Conservation (phyloP, 1,139 yeast species). For the Taphrina deformans region DNA sequence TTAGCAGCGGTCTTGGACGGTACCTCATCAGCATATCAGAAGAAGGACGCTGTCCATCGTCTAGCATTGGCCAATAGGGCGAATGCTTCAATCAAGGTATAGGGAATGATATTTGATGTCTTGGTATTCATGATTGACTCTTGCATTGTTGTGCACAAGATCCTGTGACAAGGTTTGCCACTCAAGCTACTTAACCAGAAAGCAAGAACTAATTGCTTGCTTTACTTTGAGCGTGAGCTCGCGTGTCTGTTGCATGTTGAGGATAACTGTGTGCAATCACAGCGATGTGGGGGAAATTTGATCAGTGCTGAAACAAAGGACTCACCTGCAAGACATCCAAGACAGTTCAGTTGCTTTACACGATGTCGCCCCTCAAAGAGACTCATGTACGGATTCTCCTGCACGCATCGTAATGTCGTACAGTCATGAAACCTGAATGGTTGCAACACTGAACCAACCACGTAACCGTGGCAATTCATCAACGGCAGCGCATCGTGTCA, state of each 20-base stretch:
- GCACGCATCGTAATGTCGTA: neutral
- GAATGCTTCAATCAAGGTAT: slow-evolving; percentile 32
- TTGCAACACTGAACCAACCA: neutral
- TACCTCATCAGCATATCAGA: slow-evolving; percentile 32
- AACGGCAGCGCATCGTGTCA: neutral
- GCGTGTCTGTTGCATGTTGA: no score
- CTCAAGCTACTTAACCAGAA: no score
- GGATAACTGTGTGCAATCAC: neutral
- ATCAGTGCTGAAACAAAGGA: neutral
- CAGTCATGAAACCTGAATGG: neutral
- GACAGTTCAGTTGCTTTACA: neutral
- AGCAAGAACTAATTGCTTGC: no score
- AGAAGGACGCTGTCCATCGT: slow-evolving; percentile 31
- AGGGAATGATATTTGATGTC: no score
- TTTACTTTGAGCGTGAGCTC: no score
- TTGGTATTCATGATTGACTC: no score
- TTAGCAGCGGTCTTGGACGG: slow-evolving; percentile 36
- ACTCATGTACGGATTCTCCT: neutral
- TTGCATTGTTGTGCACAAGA: no score
- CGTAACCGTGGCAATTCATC: neutral
- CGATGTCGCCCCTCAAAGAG: no score
- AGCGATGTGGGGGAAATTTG: neutral
- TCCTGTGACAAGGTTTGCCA: no score
- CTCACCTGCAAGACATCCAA: neutral
- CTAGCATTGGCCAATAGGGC: slow-evolving; percentile 32